These are phyloP conservation scores for Pisolithus microcarpus DNA, from an alignment of 768 basidiomycete genomes.

Conservation along the genomic window DNA sequence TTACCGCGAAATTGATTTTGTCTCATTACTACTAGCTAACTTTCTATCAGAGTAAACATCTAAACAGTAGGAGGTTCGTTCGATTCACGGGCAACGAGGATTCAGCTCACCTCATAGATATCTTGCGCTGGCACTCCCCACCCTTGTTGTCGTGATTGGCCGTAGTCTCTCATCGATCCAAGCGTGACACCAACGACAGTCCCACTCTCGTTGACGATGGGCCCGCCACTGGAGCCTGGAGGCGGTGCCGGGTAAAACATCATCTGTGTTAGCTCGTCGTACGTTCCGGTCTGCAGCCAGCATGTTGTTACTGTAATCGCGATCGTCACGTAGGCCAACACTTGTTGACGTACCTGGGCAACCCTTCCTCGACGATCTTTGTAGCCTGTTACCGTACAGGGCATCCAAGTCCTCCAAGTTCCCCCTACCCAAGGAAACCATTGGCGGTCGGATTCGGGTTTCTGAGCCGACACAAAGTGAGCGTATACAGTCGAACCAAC, in stretches of 20 bases:
- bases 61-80: neutral
- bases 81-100: neutral
- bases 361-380: slow-evolving; percentile 53
- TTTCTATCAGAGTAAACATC: neutral
- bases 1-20: too few species aligned
- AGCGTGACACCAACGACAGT: slow-evolving; percentile 60
- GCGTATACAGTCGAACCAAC: slow-evolving; percentile 40
- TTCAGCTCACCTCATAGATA: slow-evolving; percentile 47
- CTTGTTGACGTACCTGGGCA: slow-evolving; percentile 37
- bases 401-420: slow-evolving; percentile 48
- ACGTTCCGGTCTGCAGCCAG: slow-evolving; percentile 52
- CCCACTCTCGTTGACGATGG: slow-evolving; percentile 55
- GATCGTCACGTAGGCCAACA: neutral
- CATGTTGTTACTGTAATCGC: neutral
- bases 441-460: slow-evolving; percentile 33
- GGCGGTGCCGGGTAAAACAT: slow-evolving; percentile 49
- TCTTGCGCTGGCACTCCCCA: slow-evolving; percentile 60
- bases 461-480: slow-evolving; percentile 41
- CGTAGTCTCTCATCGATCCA: slow-evolving; percentile 50
- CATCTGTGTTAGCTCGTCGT: slow-evolving; percentile 54
- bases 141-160: slow-evolving; percentile 42
- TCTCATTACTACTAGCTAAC: neutral
- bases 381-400: slow-evolving; percentile 49
- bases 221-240: slow-evolving; percentile 63
- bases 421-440: slow-evolving; percentile 50